phyloP scores from a whole-genome alignment of 2,329 filamentous ascomycete genomes.

The Aureobasidium sp. region DNA sequence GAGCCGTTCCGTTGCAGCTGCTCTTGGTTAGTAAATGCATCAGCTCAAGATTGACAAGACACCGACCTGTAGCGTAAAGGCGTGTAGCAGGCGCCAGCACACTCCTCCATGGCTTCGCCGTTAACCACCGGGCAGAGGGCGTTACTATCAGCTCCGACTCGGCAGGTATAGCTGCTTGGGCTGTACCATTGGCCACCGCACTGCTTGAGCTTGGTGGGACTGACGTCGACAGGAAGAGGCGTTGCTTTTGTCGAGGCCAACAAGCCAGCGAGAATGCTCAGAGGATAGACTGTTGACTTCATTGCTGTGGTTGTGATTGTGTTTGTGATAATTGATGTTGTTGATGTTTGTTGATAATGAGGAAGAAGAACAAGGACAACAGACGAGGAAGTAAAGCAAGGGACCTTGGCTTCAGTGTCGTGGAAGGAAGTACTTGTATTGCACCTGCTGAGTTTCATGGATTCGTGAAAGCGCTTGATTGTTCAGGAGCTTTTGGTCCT shows the following conservation, averaged over 20 bases:
- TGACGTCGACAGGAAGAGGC: neutral
- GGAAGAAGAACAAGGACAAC: neutral
- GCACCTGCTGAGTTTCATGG: too few species aligned
- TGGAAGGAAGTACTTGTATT: neutral
- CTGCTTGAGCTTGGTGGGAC: neutral
- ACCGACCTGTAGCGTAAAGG: slow-evolving; percentile 11
- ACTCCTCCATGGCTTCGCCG: slow-evolving; percentile 12
- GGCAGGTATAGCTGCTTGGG: slow-evolving; percentile 14
- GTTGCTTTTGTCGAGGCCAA: neutral
- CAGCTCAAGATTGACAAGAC: neutral
- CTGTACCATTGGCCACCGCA: slow-evolving; percentile 13
- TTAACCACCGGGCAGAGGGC: slow-evolving; percentile 16
- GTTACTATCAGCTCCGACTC: neutral
- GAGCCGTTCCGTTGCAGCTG: slow-evolving; percentile 2
- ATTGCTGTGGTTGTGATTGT: neutral
- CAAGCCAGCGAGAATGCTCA: neutral
- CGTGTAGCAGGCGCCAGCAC: slow-evolving; percentile 14
- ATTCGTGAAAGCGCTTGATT: too few species aligned
- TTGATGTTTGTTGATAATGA: neutral
- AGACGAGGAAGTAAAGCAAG: neutral
- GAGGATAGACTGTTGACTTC: neutral
- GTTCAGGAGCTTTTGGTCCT: too few species aligned
- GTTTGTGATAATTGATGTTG: neutral
- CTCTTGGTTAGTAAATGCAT: neutral
- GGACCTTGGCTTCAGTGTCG: neutral